phyloP scores from a whole-genome alignment of 2,329 filamentous ascomycete species.

The Helotiales sp. region DNA sequence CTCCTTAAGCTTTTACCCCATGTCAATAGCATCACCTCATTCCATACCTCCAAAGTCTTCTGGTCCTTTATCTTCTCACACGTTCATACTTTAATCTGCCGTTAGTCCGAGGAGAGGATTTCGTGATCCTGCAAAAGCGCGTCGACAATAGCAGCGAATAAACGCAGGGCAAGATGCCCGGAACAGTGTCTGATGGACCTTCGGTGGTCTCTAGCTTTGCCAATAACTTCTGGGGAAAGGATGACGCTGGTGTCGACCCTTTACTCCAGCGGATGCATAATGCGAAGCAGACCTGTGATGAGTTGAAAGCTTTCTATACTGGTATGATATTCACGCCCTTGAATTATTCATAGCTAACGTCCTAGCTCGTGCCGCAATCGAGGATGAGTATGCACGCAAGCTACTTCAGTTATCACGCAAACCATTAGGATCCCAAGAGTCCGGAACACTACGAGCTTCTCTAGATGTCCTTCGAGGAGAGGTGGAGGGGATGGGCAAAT shows the following conservation, averaged over 20 bases:
- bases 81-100: neutral
- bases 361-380: slow-evolving; percentile 82
- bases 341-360: slow-evolving; percentile 5
- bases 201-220: slow-evolving; percentile 58
- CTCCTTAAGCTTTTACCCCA: neutral
- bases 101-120: neutral
- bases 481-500: slow-evolving; percentile 90
- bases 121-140: neutral
- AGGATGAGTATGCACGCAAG: slow-evolving; percentile 95
- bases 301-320: slow-evolving; percentile 87
- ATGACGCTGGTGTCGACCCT: slow-evolving; percentile 91
- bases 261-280: slow-evolving; percentile 92
- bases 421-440: slow-evolving; percentile 82
- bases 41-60: slow-evolving; percentile 1
- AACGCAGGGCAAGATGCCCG: slow-evolving; percentile 30
- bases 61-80: slow-evolving; percentile 1
- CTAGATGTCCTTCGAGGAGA: slow-evolving; percentile 87
- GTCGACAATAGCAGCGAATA: slow-evolving; percentile 8
- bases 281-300: slow-evolving; percentile 92
- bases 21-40: neutral
- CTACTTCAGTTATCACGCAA: slow-evolving; percentile 84
- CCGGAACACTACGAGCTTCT: slow-evolving; percentile 78
- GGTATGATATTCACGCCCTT: slow-evolving; percentile 49
- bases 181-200: slow-evolving; percentile 36
- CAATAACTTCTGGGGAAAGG: slow-evolving; percentile 99